phyloP scores from a whole-genome alignment of 257 asterid species.

The Nicotiana otophora region DNA sequence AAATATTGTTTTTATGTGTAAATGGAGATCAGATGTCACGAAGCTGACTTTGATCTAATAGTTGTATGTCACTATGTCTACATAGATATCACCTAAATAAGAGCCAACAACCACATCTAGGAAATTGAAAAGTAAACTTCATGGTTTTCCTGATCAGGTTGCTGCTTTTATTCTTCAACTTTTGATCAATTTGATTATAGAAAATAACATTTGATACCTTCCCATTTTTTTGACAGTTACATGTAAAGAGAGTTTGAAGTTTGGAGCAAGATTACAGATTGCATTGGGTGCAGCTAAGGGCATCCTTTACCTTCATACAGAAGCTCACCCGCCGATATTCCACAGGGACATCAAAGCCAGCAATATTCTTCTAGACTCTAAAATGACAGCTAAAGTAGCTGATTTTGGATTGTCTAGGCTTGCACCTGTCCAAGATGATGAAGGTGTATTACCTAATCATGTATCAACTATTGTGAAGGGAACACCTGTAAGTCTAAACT shows the following conservation, averaged over 20 bases:
- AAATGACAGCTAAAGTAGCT: conserved; percentile 73
- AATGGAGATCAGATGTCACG: background rate
- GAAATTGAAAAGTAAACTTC: background rate
- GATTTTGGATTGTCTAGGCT: conserved; percentile 93
- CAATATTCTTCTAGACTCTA: conserved; percentile 74
- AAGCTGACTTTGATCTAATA: background rate
- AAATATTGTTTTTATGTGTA: background rate
- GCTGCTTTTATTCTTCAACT: background rate
- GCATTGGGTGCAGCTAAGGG: conserved; percentile 79
- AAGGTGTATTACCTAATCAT: conserved; percentile 45
- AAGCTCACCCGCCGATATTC: conserved; percentile 89
- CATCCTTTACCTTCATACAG: conserved; percentile 79
- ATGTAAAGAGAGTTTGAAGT: conserved; percentile 40
- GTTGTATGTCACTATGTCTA: background rate
- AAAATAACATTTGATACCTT: background rate
- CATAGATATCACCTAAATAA: background rate
- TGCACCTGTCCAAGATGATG: conserved; percentile 56
- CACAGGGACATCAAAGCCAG: conserved; percentile 93
- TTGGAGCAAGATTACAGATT: conserved; percentile 55
- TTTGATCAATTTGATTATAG: background rate
- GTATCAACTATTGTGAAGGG: conserved; percentile 83
- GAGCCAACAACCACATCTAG: background rate
- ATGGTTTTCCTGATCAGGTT: background rate
- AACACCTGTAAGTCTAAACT: conserved; percentile 59
- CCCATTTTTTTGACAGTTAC: conserved; percentile 31